Evolutionary conservation across 2,329 filamentous ascomycete genomes (phyloP), one percentile per base, ranked within the genome.

Genomic region (Calonectria pseudoturangicola): DNA sequence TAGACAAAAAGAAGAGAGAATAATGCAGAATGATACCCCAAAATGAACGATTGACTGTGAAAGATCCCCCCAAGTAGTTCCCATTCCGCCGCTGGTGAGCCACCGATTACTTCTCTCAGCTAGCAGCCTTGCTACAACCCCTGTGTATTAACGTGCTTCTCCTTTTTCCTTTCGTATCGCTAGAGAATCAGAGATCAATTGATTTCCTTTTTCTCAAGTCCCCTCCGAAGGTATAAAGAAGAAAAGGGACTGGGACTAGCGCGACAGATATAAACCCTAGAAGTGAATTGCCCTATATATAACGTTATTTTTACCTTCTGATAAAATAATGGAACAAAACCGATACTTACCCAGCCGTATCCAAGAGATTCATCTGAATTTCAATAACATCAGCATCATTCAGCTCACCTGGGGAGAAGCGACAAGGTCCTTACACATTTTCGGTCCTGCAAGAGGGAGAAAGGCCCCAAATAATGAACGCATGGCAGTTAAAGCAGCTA

Each of bases 401-500:
- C 18, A 3, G 6, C 18, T 7, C 5, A 7, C 18, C 3, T 7
- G 13, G 18, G 41, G 3, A 18, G 41, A 77, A 74, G 90, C 83
- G 74, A 84, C 13, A 87, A 75, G 15, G 78, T 78, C n/a, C n/a
- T 80, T 75, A 64, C 80, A 83, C 75, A 83, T 75, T 18, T 84
- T 82, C 4, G 85, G 83, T 0, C 90, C 91, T 16, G 90, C 91
- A 4, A 93, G 82, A 1, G 91, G 91, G n/a, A 92, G 87, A 0
- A 90, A 81, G 18, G 92, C 92, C 33, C 91, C 93, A 75, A 93
- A 92, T 7, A 88, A 85, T 12, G 88, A 90, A 18, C 93, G 86
- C 16, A 79, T 64, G 5, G 81, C 75, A n/a, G 79, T 79, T 36
- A 75, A 79, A 13, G 81, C 79, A 28, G 79, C 80, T 9, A 79